Evolutionary conservation across 148 eudicot genomes (phyloP).

Genomic region (Nyssa sinensis): DNA sequence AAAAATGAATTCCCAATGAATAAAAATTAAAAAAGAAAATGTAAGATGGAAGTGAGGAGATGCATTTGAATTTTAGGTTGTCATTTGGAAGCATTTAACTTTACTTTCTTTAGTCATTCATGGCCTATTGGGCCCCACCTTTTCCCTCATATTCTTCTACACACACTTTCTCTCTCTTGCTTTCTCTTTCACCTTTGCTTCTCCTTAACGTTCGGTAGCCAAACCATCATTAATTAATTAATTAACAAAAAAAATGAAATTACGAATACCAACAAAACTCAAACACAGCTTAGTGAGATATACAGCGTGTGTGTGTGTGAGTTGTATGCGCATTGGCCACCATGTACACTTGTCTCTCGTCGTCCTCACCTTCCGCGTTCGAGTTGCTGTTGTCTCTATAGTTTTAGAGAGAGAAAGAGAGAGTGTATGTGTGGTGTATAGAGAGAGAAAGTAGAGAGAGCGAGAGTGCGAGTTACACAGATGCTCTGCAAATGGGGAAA

Average conservation of each 20-base stretch:
- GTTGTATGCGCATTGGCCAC: background rate
- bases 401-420: background rate
- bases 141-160: background rate
- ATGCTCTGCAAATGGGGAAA: slow-evolving; percentile 53
- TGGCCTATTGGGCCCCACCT: background rate
- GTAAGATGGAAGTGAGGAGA: background rate
- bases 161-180: background rate
- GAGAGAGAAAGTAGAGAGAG: background rate
- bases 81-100: background rate
- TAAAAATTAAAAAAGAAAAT: background rate
- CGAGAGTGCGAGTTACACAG: slow-evolving; percentile 17
- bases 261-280: background rate
- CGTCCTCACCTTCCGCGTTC: background rate
- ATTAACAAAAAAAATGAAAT: background rate
- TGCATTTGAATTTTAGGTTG: background rate
- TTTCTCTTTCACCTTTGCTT: slow-evolving; percentile 19
- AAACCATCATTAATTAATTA: background rate
- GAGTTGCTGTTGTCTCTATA: background rate
- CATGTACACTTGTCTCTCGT: slow-evolving; percentile 13
- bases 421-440: background rate
- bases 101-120: background rate
- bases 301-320: background rate
- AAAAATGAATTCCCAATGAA: background rate
- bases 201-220: slow-evolving; percentile 16
- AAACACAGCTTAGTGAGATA: background rate